A percentile compares a stretch with the other conserved stretches of the same genome.
Evolutionary conservation across 352 stramenopile genomes (phyloP).

Genomic region (Pseudoperonospora humuli): DNA sequence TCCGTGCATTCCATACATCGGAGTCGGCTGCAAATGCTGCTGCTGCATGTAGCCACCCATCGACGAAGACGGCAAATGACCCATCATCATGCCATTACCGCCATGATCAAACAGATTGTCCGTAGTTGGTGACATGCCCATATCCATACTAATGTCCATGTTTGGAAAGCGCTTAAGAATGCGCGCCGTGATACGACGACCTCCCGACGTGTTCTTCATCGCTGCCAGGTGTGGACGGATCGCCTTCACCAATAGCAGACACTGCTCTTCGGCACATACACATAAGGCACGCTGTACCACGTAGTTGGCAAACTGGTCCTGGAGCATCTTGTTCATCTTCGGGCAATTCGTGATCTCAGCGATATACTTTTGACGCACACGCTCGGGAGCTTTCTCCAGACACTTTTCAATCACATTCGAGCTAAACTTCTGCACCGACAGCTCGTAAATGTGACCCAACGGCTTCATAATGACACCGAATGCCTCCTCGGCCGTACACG

Average conservation of each 20-base stretch:
- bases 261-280: constrained; percentile 92
- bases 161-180: constrained; percentile 96
- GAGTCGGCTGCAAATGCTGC: constrained; percentile 26
- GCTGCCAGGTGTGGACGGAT: constrained; percentile 92
- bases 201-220: constrained; percentile 93
- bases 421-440: constrained; percentile 98
- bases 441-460: constrained; percentile 88
- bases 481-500: constrained; percentile 76
- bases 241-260: constrained; percentile 89
- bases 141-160: constrained; percentile 85
- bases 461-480: constrained; percentile 77
- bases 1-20: constrained; percentile 30
- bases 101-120: constrained; percentile 27
- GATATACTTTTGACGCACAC: constrained; percentile 67
- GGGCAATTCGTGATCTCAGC: constrained; percentile 65
- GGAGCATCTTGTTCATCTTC: constrained; percentile 91
- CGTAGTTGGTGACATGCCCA: constrained; percentile 35
- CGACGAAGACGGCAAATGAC: constrained; percentile 17
- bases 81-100: constrained; percentile 25
- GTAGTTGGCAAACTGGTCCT: constrained; percentile 99
- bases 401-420: constrained; percentile 99
- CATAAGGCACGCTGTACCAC: constrained; percentile 95
- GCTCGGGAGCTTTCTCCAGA: constrained; percentile 88
- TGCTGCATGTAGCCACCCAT: constrained; percentile 28
- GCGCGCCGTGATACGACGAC: constrained; percentile 91